phyloP scores from a whole-genome alignment of 2,329 filamentous ascomycete species.

The Aspergillus fischeri region DNA sequence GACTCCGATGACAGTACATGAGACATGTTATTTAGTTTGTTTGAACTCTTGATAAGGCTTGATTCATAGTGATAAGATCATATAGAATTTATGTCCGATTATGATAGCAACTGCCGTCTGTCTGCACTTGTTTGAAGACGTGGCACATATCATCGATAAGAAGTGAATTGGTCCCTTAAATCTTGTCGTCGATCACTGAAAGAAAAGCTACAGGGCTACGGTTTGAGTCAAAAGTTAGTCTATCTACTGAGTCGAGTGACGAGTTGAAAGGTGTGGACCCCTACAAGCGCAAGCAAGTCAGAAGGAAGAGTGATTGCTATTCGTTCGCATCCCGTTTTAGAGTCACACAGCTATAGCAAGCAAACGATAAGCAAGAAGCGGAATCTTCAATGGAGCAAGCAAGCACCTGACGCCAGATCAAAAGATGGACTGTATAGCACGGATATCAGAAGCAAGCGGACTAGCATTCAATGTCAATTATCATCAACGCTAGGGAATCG shows the following conservation, averaged over 20 bases:
- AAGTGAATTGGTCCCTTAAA: not conserved
- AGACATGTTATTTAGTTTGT: not conserved
- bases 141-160: not conserved
- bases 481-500: conserved; percentile 17
- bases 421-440: conserved; percentile 27
- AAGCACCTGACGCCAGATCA: conserved; percentile 27
- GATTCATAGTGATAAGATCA: not conserved
- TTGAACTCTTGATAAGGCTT: not conserved
- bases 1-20: not conserved
- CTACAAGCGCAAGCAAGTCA: not conserved
- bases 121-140: too few species aligned
- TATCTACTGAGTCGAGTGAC: not conserved
- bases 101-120: not conserved
- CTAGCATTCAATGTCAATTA: not conserved
- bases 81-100: not conserved
- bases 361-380: conserved; percentile 14
- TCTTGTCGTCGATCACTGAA: not conserved
- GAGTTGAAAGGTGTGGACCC: not conserved
- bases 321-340: not conserved
- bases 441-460: conserved; percentile 30
- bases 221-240: not conserved
- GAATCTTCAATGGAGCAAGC: conserved; percentile 19
- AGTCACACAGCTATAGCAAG: not conserved
- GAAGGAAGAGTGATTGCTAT: not conserved
- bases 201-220: not conserved